Evolutionary conservation across 768 basidiomycete species (phyloP), one percentile per base, ranked within the genome.

Genomic region (Polyporus arcularius): DNA sequence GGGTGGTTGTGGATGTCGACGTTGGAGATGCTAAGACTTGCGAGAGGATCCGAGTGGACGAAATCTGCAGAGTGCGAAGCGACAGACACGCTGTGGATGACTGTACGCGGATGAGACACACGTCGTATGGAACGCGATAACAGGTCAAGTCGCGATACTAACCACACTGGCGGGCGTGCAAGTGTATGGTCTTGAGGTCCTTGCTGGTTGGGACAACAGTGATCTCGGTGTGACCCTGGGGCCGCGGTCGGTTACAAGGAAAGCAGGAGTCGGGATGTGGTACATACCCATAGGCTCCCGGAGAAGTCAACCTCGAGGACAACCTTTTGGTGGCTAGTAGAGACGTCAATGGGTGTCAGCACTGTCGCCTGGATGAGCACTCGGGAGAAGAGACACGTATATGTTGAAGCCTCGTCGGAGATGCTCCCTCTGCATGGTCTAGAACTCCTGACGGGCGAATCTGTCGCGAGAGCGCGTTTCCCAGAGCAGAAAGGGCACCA

Each of bases 251-350:
- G 62, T 58, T 55, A 67, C 53, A 32, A 40, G 39, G 31, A 49
- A 31, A 53, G 67, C 45, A 51, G 68, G 28, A 41, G 71, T 61
- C 61, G 31, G 51, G 57, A 71, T 70, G 65, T 74, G 35, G 65
- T 57, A 53, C 85, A 65, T 76, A 92, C 95, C 84, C 90, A 90
- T 68, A 95, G 81, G 70, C 81, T 81, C 21, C 96, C 96, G 8
- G 88, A 82, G 73, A 97, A 94, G 79, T 96, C 93, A 62, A 98
- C 86, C 77, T 96, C 94, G 66, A 98, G 79, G 63, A 92, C 91
- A 53, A 97, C 95, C 73, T 94, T 94, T 83, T 98, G 96, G 77
- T 96, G 92, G 77, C 90, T 92, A 87, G 89, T 94, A 87, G 73
- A 88, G 73, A 86, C 80, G 74, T 68, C 72, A 68, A 73, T 62